phyloP scores from a whole-genome alignment of 1,284 basidiomycete genomes.

The Marasmius fiardii region DNA sequence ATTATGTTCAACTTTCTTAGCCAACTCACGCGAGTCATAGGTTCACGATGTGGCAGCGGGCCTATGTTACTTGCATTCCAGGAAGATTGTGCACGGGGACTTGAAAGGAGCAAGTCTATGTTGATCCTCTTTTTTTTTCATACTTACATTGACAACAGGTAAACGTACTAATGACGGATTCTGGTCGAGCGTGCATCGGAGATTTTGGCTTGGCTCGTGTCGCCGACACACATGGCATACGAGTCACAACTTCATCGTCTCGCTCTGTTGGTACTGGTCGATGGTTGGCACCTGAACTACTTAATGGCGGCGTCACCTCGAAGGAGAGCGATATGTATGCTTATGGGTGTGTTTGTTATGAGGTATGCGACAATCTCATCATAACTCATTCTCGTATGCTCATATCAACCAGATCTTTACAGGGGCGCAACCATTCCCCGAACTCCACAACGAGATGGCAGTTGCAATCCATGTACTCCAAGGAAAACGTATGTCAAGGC shows the following conservation, averaged over 20 bases:
- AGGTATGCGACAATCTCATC: not conserved
- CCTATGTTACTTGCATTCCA: not conserved
- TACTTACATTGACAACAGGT: not conserved
- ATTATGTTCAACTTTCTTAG: too few relatives aligned
- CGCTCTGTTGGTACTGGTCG: not conserved
- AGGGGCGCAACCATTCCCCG: not conserved
- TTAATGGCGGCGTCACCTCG: not conserved
- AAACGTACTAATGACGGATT: not conserved
- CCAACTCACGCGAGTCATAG: not conserved
- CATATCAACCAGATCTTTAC: not conserved
- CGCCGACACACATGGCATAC: not conserved
- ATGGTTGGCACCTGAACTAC: conserved; percentile 1
- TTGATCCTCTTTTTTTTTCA: not conserved
- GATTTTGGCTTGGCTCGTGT: not conserved
- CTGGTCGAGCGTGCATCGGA: not conserved
- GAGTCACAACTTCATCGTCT: not conserved
- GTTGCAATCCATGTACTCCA: not conserved
- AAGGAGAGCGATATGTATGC: not conserved
- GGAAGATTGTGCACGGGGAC: not conserved
- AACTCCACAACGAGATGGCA: not conserved
- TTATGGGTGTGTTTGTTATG: not conserved
- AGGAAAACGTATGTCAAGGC: not conserved
- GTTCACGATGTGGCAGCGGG: not conserved
- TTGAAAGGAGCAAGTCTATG: not conserved
- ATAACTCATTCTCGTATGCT: too few relatives aligned